Evolutionary conservation across 1,284 basidiomycete genomes (phyloP).

Genomic region (Irpex lacteus): DNA sequence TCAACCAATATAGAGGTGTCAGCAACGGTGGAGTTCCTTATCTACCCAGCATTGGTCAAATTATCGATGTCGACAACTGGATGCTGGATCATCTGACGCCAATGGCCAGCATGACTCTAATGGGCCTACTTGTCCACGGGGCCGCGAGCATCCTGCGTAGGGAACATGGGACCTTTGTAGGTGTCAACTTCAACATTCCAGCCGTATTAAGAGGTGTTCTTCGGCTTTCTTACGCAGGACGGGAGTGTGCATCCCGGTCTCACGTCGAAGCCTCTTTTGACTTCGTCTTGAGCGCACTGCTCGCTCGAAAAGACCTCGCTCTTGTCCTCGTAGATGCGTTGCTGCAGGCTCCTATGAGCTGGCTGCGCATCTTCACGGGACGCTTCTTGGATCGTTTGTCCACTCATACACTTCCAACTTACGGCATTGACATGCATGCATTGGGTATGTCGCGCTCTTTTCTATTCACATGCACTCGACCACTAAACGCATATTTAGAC

Average conservation of each 20-base stretch:
- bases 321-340: neutral
- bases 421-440: neutral
- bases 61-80: too few relatives aligned
- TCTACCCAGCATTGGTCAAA: too few relatives aligned
- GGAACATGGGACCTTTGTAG: neutral
- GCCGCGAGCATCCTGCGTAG: neutral
- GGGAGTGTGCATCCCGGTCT: neutral
- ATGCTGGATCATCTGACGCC: neutral
- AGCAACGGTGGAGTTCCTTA: too few relatives aligned
- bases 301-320: neutral
- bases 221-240: neutral
- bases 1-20: too few relatives aligned
- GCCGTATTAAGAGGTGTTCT: neutral
- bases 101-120: too few relatives aligned
- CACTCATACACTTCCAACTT: neutral
- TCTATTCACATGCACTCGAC: too few relatives aligned
- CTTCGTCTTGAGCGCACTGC: neutral
- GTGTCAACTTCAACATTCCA: neutral
- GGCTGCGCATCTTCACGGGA: neutral
- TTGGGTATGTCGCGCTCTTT: neutral
- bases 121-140: neutral
- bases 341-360: neutral
- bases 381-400: neutral
- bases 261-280: neutral
- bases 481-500: too few relatives aligned